phyloP scores from a whole-genome alignment of 768 basidiomycete species.

The Pleurotus eryngii region DNA sequence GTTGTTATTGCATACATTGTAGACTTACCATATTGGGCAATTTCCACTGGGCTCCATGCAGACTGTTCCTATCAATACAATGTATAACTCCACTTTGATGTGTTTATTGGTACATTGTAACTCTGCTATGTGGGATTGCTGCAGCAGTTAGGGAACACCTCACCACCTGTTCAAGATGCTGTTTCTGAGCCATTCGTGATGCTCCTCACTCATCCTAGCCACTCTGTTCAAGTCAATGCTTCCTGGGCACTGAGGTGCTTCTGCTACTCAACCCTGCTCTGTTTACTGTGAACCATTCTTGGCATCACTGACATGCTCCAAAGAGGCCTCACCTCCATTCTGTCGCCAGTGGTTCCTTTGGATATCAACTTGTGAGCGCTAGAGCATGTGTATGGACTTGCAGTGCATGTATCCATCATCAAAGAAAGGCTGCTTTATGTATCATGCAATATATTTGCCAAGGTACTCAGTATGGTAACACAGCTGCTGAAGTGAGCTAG shows the following conservation, averaged over 20 bases:
- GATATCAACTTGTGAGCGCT: conserved; percentile 72
- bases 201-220: conserved; percentile 82
- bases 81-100: no score
- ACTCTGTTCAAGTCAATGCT: conserved; percentile 81
- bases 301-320: conserved; percentile 79
- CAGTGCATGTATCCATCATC: conserved; percentile 82
- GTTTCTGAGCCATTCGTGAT: conserved; percentile 82
- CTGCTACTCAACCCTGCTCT: conserved; percentile 84
- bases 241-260: conserved; percentile 89
- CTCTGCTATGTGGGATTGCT: no score
- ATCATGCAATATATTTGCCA: conserved; percentile 88
- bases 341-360: conserved; percentile 66
- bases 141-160: conserved; percentile 89
- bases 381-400: conserved; percentile 88
- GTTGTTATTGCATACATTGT: no score
- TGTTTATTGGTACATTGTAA: no score
- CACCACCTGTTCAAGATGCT: conserved; percentile 87
- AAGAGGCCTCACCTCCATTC: conserved; percentile 72
- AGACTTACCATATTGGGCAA: no score
- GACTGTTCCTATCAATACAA: no score
- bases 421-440: conserved; percentile 89
- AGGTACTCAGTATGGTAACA: conserved; percentile 87
- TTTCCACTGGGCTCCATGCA: no score
- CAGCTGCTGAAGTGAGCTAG: conserved; percentile 86
- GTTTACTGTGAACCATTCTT: conserved; percentile 76